Conservation (phyloP, 352 stramenopile genomes). For the Phytophthora ohioensis region DNA sequence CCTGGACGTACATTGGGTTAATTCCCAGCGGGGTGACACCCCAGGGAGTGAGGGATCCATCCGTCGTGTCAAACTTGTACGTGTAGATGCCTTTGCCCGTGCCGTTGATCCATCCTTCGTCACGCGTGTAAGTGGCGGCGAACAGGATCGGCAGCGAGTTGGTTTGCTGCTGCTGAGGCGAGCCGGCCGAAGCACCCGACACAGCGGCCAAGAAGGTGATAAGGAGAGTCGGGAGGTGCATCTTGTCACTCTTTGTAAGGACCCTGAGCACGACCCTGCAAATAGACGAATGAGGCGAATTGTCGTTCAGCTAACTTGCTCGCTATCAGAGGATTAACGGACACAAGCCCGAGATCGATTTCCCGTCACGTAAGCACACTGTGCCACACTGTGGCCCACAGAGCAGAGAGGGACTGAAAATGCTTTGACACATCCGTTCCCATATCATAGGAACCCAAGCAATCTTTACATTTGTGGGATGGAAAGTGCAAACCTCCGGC, state of each 20-base stretch:
- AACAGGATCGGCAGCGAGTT: constrained; percentile 49
- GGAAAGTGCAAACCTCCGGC: constrained; percentile 19
- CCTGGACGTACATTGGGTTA: constrained; percentile 77
- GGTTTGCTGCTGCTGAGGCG: constrained; percentile 25
- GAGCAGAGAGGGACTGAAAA: background rate
- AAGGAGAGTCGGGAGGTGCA: constrained; percentile 35
- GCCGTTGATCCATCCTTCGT: constrained; percentile 77
- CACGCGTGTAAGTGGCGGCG: constrained; percentile 66
- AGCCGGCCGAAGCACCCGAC: constrained; percentile 23
- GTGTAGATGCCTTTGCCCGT: constrained; percentile 71
- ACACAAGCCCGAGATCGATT: background rate
- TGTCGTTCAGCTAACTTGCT: background rate
- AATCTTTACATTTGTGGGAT: constrained; percentile 24
- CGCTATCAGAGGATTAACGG: too few species aligned
- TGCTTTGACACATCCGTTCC: constrained; percentile 27
- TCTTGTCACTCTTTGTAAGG: constrained; percentile 10
- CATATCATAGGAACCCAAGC: constrained; percentile 32
- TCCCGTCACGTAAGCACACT: background rate
- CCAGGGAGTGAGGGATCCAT: constrained; percentile 49
- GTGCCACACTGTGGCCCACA: too few species aligned
- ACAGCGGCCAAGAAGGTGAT: constrained; percentile 32
- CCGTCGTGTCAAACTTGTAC: constrained; percentile 57
- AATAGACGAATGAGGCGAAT: constrained; percentile 23
- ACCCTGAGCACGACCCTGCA: background rate
- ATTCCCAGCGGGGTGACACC: constrained; percentile 58